phyloP scores from a whole-genome alignment of 2,329 filamentous ascomycete genomes.

The Diaporthe australafricana region DNA sequence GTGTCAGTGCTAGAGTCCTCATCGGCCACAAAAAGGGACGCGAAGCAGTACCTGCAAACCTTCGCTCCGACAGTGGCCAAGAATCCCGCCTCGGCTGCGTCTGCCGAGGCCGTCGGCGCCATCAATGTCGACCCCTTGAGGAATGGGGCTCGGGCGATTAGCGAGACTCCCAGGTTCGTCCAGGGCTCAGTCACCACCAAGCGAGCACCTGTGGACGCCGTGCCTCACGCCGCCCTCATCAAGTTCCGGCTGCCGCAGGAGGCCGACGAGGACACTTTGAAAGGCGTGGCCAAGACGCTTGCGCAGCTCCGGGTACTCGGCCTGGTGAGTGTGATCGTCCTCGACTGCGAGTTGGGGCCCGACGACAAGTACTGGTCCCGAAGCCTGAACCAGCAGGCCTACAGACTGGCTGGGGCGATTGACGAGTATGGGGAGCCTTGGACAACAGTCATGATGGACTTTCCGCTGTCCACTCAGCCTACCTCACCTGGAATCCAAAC shows the following conservation, averaged over 20 bases:
- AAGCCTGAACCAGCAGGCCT: conserved; percentile 68
- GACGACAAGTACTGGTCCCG: conserved; percentile 44
- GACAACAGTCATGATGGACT: conserved; percentile 72
- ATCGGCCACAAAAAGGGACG: conserved; percentile 91
- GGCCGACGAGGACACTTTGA: conserved; percentile 75
- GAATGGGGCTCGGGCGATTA: conserved; percentile 46
- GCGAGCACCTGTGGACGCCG: conserved; percentile 48
- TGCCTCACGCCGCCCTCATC: conserved; percentile 83
- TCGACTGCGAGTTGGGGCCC: conserved; percentile 73
- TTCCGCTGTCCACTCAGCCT: conserved; percentile 55
- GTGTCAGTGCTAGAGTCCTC: conserved; percentile 90
- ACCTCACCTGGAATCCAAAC: conserved; percentile 43
- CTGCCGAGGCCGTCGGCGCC: not conserved
- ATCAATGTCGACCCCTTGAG: conserved; percentile 33
- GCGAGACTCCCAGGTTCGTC: conserved; percentile 50
- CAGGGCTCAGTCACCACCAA: conserved; percentile 45
- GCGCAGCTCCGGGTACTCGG: conserved; percentile 86
- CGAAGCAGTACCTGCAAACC: conserved; percentile 89
- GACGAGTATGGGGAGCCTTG: conserved; percentile 76
- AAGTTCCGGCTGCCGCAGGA: conserved; percentile 82
- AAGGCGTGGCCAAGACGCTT: conserved; percentile 84
- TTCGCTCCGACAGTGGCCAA: conserved; percentile 67
- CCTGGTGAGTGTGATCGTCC: conserved; percentile 82
- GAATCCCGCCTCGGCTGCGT: conserved; percentile 40
- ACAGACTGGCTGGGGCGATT: conserved; percentile 80